These are phyloP conservation scores for Coemansia sp. DNA, from an alignment of 192 early-diverging fungal genomes.

Conservation along the genomic window DNA sequence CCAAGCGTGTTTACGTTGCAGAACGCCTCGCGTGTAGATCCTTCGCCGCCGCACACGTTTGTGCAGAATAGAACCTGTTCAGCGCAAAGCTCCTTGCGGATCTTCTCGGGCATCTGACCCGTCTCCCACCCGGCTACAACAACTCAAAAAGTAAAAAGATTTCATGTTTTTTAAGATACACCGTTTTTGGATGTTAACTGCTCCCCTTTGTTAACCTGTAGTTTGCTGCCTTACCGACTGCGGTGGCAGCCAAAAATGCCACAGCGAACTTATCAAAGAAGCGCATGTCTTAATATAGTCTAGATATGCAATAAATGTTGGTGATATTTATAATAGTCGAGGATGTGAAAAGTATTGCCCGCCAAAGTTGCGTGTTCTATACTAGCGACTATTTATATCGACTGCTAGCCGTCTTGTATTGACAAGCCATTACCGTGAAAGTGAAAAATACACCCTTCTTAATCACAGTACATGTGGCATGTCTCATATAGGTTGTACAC, in stretches of 20 bases:
- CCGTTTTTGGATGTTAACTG: background rate
- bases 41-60: slow-evolving; percentile 55
- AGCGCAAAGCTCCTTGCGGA: slow-evolving; percentile 55
- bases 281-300: background rate
- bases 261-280: slow-evolving; percentile 18
- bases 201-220: background rate
- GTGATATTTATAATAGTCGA: background rate
- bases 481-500: background rate
- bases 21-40: slow-evolving; percentile 48
- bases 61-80: slow-evolving; percentile 57
- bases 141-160: no score
- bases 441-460: background rate
- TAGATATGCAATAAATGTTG: background rate
- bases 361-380: background rate
- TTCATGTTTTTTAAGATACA: background rate
- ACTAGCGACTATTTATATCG: background rate
- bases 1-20: slow-evolving; percentile 54
- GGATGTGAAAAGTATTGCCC: background rate
- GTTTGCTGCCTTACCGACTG: slow-evolving; percentile 20
- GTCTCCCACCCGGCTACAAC: slow-evolving; percentile 48
- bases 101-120: slow-evolving; percentile 50
- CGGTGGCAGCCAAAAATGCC: slow-evolving; percentile 23
- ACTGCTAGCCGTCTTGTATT: background rate
- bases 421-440: background rate
- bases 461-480: background rate